Conservation (phyloP, 1,139 yeast species). For the Scheffersomyces parashehatae region DNA sequence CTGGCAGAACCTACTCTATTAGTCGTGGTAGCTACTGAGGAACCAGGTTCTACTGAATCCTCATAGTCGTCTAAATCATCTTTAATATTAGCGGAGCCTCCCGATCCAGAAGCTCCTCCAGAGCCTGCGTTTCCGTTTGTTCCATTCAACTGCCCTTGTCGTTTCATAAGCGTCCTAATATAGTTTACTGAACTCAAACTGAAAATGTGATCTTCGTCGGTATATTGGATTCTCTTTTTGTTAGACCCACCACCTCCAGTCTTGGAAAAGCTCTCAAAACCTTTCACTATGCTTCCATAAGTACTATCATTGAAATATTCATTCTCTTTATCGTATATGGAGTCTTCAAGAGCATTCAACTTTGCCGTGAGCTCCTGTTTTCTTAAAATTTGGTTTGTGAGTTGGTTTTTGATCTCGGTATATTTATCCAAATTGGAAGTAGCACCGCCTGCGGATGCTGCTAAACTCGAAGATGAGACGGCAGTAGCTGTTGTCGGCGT, state of each 20-base stretch:
- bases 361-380: conserved; percentile 67
- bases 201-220: conserved; percentile 84
- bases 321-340: conserved; percentile 79
- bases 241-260: conserved; percentile 35
- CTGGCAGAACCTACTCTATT: conserved; percentile 2
- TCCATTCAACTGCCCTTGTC: conserved; percentile 16
- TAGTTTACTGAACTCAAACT: conserved; percentile 77
- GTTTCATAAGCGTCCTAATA: conserved; percentile 58
- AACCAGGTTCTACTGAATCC: conserved; percentile 40
- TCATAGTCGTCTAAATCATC: conserved; percentile 50
- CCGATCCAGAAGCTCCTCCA: conserved; percentile 1
- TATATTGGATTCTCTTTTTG: conserved; percentile 57
- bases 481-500: too few species aligned
- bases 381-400: conserved; percentile 62
- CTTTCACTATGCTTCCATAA: conserved; percentile 83
- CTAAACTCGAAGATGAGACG: too few species aligned
- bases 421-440: conserved; percentile 34
- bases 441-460: conserved; percentile 1
- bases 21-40: conserved; percentile 6
- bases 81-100: conserved; percentile 12
- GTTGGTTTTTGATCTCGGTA: conserved; percentile 64
- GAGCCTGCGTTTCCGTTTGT: neutral
- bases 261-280: conserved; percentile 82
- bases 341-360: conserved; percentile 68
- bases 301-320: conserved; percentile 69